Base-by-base conservation (phyloP, 2,329 filamentous ascomycete species). In the Hypoxylon sp. region DNA sequence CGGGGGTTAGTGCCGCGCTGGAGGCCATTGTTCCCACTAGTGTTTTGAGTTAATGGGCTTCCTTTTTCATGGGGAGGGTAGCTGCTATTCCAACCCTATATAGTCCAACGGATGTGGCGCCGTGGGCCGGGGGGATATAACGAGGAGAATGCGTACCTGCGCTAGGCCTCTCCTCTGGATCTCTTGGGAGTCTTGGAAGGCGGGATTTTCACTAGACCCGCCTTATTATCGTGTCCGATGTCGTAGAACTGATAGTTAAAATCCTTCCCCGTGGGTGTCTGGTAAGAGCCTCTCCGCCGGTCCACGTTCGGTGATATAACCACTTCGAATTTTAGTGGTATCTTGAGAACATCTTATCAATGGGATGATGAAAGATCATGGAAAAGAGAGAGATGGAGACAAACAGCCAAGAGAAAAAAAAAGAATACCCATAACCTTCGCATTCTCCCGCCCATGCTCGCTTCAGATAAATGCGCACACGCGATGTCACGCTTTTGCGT, bases 1-100 rank as follows among this genome's bases (percentile, higher is more conserved):
- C 51, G 31, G 25, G 23, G n/a, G 60, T 61, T 13, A 62, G 64
- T 6, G 53, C 36, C 16, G 55, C 55, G 42, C 63, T 64, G 12
- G 62, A 56, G 54, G 57, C 51, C 56, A 60, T 61, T 35, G 20
- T 8, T 49, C 40, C 49, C 27, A 12, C 45, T 54, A 31, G 13
- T 12, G 16, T 37, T 5, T 23, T 19, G 15, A 16, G 38, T 55
- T 26, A 41, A 41, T 7, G 27, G 8, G 26, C n/a, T 13, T 20
- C n/a, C 16, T 36, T 25, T 11, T 16, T 40, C 9, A 25, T 26
- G 9, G 12, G 11, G 13, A 26, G n/a, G 7, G 9, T 31, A 12
- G 19, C 6, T 8, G 15, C 27, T 27, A 23, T 27, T 13, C 1
- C 12, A 8, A 13, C 15, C 21, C 16, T 37, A 15, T 42, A 23